Evolutionary conservation across 2,329 filamentous ascomycete species (phyloP).

Genomic region (Sordariomycetes sp.): DNA sequence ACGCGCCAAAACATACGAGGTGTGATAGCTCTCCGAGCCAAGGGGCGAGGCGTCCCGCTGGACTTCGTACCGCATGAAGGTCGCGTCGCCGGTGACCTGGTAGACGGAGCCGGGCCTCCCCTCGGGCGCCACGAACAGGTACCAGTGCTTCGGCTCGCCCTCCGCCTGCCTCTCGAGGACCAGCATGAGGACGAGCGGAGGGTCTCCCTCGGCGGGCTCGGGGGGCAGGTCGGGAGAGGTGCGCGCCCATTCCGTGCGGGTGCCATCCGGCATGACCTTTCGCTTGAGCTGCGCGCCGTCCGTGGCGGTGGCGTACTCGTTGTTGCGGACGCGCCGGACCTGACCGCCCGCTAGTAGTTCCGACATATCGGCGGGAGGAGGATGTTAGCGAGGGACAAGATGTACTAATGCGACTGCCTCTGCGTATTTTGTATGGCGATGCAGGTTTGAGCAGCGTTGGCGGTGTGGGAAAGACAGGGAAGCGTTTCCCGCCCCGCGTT

Average conservation of each 20-base stretch:
- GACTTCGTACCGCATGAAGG: neutral
- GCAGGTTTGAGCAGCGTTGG: too few relatives aligned
- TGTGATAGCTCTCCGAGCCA: neutral
- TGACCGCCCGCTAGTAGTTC: neutral
- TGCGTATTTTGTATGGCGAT: too few relatives aligned
- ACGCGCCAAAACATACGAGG: neutral
- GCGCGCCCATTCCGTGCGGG: neutral
- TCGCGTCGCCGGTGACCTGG: neutral
- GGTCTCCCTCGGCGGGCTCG: too few relatives aligned
- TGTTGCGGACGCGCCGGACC: neutral
- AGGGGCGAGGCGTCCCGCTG: neutral
- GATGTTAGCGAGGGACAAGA: too few relatives aligned
- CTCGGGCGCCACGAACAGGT: neutral
- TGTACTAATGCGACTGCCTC: too few relatives aligned
- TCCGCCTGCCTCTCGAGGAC: neutral
- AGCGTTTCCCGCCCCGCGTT: too few relatives aligned
- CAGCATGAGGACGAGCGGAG: neutral
- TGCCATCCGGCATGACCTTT: neutral
- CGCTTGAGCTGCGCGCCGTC: neutral
- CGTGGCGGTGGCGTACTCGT: neutral
- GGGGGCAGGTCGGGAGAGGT: neutral
- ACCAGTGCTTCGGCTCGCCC: neutral
- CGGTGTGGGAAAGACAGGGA: too few relatives aligned
- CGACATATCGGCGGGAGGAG: too few relatives aligned
- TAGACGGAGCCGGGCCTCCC: neutral